Evolutionary conservation across 2,329 filamentous ascomycete genomes (phyloP), one percentile per base, ranked within the genome.

Genomic region (Leptoxyphium fumago): DNA sequence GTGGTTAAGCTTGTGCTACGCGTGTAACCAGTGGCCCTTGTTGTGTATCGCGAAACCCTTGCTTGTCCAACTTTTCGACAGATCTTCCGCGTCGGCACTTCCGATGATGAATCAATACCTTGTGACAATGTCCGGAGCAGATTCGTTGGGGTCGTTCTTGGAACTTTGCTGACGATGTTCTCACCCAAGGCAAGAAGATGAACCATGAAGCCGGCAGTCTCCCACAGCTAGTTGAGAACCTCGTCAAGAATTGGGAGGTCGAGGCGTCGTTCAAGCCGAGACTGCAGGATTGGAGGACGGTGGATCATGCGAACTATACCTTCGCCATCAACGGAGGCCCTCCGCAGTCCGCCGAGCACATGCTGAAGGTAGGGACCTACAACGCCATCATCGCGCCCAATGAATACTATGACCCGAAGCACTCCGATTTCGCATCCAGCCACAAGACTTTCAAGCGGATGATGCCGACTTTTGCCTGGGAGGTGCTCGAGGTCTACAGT

Each of bases 191-290:
- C 43, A 80, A 78, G 59, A 66, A 62, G 30, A 68, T 64, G 60
- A 69, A 61, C 52, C 78, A 82, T 58, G 60, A 62, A 39, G 65
- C 74, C 2, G 69, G 67, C 30, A 77, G 71, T 45, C 70, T 82
- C 2, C 70, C 74, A 11, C 62, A 70, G 41, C 69, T 82, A 4
- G 77, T 82, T 34, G 73, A 82, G 58, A 82, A 82, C 55, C 70
- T 82, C 1, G 78, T 82, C 55, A 82, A 82, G 64, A 82, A 82
- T 58, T 82, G 78, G 79, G 78, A 82, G 59, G 73, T 82, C 42
- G 78, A 82, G 59, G 79, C 79, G 1, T 80, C 75, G 0, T 81
- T 79, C 71, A 82, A 82, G 62, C 70, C 70, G 7, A 54, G 67
- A 13, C 65, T 81, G 9, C 52, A 62, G 2, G 75, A 82, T 60